Base-by-base conservation (phyloP, 352 stramenopile genomes). In the Pythium monospermum region DNA sequence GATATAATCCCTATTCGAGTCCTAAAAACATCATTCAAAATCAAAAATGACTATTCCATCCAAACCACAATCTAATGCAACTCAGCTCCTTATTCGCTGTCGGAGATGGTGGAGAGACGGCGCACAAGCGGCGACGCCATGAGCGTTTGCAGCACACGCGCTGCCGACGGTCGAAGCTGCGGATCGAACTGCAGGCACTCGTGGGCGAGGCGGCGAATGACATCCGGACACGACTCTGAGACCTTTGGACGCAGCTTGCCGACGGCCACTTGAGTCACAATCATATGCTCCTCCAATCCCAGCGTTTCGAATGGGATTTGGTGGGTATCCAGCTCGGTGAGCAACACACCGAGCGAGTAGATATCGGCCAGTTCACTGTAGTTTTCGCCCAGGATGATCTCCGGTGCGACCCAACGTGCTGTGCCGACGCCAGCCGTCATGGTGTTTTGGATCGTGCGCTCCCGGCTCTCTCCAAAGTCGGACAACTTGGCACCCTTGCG, bases 131-230 rank as follows among this genome's bases (percentile, higher is more conserved):
- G 63, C 8, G 79, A 90, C 21, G 79, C 67, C 73, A 83, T 73
- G 12, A 91, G 68, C 31, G 69, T 85, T 45, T 91, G 76, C 36
- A 91, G 71, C 33, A 91, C 73, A 22, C 79, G 76, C 28, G 74
- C 76, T 4, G 80, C 76, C 12, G 76, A 79, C 16, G 82, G 82
- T 37, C 82, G 71, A 21, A 88, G 49, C 48, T 70, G 70, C 6
- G 82, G 77, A 50, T 93, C 82, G 22, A 84, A 90, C 58, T 91
- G 79, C 21, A 93, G 73, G 21, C 82, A 93, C 48, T 88, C 76
- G 59, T 90, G 78, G 19, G 78, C 80, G 30, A 93, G 59, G 12
- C 76, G 77, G 31, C 75, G 79, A 26, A 93, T 87, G 15, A 86
- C 74, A n/a, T 91, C 77, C 0, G 82, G 82, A 35, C 82, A 93